Evolutionary conservation across 495 filamentous ascomycete genomes (phyloP).

Genomic region (Penicillium bialowiezense): DNA sequence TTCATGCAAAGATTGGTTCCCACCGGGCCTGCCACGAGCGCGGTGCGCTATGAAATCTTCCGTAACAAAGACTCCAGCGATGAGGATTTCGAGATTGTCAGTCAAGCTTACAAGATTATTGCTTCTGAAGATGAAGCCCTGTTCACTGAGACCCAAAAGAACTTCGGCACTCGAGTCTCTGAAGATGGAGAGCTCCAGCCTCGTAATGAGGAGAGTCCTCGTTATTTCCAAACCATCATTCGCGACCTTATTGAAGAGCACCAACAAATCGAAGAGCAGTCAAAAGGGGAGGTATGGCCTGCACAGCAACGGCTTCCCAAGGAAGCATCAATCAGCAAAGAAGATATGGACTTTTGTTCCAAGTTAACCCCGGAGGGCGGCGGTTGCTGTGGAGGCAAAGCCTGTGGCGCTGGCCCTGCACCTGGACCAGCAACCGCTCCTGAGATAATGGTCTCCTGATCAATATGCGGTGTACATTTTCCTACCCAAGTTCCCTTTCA

Average conservation of each 20-base stretch:
- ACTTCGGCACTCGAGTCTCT: constrained; percentile 41
- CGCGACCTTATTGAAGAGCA: constrained; percentile 39
- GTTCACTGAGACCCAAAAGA: constrained; percentile 41
- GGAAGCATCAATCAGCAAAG: constrained; percentile 25
- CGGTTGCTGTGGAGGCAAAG: constrained; percentile 25
- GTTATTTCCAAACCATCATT: constrained; percentile 45
- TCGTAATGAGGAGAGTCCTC: constrained; percentile 39
- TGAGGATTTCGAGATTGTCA: constrained; percentile 42
- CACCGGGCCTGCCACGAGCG: constrained; percentile 28
- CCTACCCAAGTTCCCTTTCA: not conserved
- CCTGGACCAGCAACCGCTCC: constrained; percentile 5
- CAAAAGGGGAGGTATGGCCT: constrained; percentile 45
- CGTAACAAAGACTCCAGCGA: constrained; percentile 43
- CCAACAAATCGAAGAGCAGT: constrained; percentile 37
- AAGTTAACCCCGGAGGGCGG: constrained; percentile 17
- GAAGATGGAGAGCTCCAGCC: constrained; percentile 47
- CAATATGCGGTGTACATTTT: constrained; percentile 1
- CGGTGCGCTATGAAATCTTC: constrained; percentile 48
- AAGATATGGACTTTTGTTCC: constrained; percentile 40
- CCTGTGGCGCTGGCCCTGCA: constrained; percentile 12
- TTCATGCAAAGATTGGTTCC: constrained; percentile 48
- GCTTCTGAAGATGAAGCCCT: constrained; percentile 46
- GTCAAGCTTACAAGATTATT: constrained; percentile 40
- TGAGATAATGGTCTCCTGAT: constrained; percentile 18
- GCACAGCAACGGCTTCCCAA: constrained; percentile 38